phyloP scores from a whole-genome alignment of 192 early-diverging fungal species.

The Glomus cerebriforme region DNA sequence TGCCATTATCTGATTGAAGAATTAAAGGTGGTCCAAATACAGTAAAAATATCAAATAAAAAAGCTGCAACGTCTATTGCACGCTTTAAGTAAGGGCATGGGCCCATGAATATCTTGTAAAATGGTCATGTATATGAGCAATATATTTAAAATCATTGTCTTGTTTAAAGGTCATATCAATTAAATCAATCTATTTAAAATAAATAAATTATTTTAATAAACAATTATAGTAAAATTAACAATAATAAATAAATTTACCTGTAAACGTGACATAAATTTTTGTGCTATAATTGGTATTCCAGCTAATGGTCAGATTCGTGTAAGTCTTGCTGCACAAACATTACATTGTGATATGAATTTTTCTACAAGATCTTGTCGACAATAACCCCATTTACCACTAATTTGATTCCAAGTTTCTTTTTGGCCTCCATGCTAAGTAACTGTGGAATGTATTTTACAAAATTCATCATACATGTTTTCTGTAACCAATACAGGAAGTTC shows the following conservation, averaged over 20 bases:
- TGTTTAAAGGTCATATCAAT: no score
- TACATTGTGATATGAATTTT: background rate
- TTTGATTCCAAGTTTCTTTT: background rate
- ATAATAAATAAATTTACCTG: no score
- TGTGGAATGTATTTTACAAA: background rate
- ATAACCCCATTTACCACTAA: background rate
- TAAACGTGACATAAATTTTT: no score
- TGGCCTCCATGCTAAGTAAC: background rate
- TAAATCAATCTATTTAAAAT: no score
- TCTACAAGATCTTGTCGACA: background rate
- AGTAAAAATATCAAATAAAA: constrained; percentile 12
- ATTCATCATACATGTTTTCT: background rate
- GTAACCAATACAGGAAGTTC: background rate
- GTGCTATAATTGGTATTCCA: no score
- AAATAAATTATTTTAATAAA: no score
- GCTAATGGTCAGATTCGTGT: no score
- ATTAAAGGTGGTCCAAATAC: constrained; percentile 8
- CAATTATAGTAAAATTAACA: no score
- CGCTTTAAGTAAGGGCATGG: background rate
- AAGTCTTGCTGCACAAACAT: background rate
- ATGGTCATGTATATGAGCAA: background rate
- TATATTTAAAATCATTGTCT: background rate
- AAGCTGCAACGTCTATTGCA: background rate
- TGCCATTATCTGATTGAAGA: constrained; percentile 6
- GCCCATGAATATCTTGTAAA: constrained; percentile 16